Base-by-base conservation (phyloP, 805 yeast genomes). In the Saccharomycopsis capsularis region DNA sequence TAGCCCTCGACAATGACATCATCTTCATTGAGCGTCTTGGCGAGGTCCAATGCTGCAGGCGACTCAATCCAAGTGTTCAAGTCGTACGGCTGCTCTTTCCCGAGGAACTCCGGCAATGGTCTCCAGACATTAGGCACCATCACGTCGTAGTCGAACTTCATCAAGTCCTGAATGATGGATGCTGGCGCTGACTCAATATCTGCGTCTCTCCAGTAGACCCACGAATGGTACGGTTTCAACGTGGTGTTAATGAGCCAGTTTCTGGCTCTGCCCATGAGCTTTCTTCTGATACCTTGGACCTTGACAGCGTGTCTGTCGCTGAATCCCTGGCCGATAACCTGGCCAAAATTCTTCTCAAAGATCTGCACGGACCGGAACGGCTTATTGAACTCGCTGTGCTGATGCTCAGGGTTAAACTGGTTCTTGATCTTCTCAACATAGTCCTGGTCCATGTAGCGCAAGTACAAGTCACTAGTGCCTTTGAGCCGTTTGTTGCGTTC, bases 141-240 rank as follows among this genome's bases (percentile, higher is more conserved):
- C 25, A 91, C 93, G 63, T 91, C 98, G 61, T 77, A 79, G 63
- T 84, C 80, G 64, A 88, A 96, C 59, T 79, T 85, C 97, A 91
- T 91, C 58, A 90, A 70, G 66, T 90, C 97, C 65, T 90, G 96
- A 54, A 90, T 65, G 53, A 90, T 79, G 1, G 96, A 82, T 1
- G 81, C 74, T 3, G 96, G 95, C 27, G 84, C 79, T 0, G 90
- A 81, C 63, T 90, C 96, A n/a, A 91, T 95, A 65, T 91, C 98
- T 11, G 93, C 96, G 68, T 91, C 98, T 66, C 98, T 74, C 98
- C 98, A 91, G 64, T 90, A 89, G 5, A 91, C 96, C 85, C 90
- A 89, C 5, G 95, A 81, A 63, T 91, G 98, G 63, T 91, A 81
- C 1, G 98, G 97, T 63, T 81, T 82, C 44, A 91, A 65, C 1